Percentiles rank a stretch among this genome's conserved stretches.
phyloP scores from a whole-genome alignment of 768 basidiomycete genomes.

The Rhodotorula graminis region DNA sequence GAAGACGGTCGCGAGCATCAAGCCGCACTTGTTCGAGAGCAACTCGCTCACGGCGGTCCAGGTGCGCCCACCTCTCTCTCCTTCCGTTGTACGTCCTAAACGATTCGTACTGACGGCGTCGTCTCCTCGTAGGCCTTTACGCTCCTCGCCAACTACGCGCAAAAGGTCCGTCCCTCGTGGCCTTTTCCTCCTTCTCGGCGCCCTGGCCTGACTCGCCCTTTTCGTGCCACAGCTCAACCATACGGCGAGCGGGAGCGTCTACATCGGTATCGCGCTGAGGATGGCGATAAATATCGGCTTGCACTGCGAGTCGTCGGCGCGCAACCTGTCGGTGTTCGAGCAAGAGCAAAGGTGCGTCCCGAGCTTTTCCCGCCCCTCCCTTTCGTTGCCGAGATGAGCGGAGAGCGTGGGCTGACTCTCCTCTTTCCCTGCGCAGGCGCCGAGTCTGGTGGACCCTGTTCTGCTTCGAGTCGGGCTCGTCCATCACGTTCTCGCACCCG shows the following conservation, averaged over 20 bases:
- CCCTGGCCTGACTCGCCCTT: not conserved
- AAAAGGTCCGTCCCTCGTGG: not conserved
- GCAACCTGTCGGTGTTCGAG: not conserved
- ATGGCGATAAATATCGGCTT: conserved; percentile 14
- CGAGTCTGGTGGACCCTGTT: not conserved
- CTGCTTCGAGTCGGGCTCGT: not conserved
- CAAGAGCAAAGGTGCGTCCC: not conserved
- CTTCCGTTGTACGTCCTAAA: too few species aligned
- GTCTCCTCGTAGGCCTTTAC: not conserved
- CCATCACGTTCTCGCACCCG: conserved; percentile 5
- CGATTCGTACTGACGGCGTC: not conserved
- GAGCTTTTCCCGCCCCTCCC: not conserved
- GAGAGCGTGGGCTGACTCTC: not conserved
- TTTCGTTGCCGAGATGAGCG: not conserved
- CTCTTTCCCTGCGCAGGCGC: not conserved
- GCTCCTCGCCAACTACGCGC: conserved; percentile 1
- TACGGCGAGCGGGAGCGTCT: not conserved
- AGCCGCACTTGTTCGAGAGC: not conserved
- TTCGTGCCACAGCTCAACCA: not conserved
- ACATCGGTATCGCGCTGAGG: conserved; percentile 4
- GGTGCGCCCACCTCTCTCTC: not conserved
- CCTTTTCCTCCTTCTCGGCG: not conserved
- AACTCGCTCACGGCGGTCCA: conserved; percentile 1
- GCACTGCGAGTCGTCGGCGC: not conserved
- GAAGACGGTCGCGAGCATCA: not conserved